Evolutionary conservation across 1,284 basidiomycete species (phyloP), one percentile per base, ranked within the genome.

Genomic region (Inonotus obliquus): DNA sequence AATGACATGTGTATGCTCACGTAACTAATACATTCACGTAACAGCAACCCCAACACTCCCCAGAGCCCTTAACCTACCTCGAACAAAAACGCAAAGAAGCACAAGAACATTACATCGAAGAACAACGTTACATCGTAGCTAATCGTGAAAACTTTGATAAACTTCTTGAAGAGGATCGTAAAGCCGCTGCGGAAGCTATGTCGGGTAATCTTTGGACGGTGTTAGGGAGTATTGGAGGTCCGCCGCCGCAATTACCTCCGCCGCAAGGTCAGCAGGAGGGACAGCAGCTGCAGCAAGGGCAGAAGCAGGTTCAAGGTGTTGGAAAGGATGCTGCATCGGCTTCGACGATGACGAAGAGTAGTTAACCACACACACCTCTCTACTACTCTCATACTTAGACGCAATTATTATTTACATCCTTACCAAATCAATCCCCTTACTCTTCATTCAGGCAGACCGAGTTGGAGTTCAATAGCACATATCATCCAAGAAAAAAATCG

Each of bases 71-170:
- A 54, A 96, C 94, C 0, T 94, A 94, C 73, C 86, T 98, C 54
- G 97, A 99, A 71, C 83, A 86, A 69, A 95, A 96, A 73, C 89
- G 96, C 10, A 81, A 82, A 45, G 89, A 96, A 69, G 94, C 93
- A 6, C 94, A 98, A 72, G 76, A 80, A 62, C 83, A 85, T 57
- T 98, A 97, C 74, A 76, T 80, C 65, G 89, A 94, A 65, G 96
- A 98, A 72, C 90, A 92, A 71, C 89, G 91, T 66, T 97, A 94
- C 75, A 88, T 96, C 71, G 77, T 77, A 45, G 81, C 90, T 57
- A 89, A 98, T 74, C 89, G 87, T 69, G 90, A 83, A 51, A 84
- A 90, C 66, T 86, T 98, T 67, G 89, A 94, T 74, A 80, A 82
- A 70, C 70, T 88, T 69, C 76, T 93, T 67, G 86, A 93, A 70